Evolutionary conservation across 2,329 filamentous ascomycete species (phyloP).

Genomic region (Ophiostoma tasmaniense): DNA sequence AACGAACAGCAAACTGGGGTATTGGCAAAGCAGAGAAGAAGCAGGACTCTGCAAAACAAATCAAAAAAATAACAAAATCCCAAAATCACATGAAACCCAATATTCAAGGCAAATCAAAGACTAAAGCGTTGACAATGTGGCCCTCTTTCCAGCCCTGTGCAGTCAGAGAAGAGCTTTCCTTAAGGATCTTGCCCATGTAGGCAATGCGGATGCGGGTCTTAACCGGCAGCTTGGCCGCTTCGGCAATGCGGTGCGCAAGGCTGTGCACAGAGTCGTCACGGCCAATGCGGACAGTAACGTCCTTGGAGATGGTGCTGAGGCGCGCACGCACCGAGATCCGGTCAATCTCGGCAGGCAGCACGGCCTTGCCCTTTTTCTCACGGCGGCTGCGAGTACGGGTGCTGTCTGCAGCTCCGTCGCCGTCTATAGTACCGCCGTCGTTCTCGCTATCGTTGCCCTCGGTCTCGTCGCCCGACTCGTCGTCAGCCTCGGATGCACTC

Average conservation of each 20-base stretch:
- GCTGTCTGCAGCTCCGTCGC: not conserved
- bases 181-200: conserved; percentile 74
- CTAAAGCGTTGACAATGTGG: conserved; percentile 68
- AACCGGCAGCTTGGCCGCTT: conserved; percentile 52
- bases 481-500: not conserved
- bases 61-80: not conserved
- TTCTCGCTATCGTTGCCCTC: conserved; percentile 13
- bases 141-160: conserved; percentile 68
- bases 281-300: conserved; percentile 49
- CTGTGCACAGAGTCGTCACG: conserved; percentile 56
- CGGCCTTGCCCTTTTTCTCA: conserved; percentile 47
- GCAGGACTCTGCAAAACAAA: too few species aligned
- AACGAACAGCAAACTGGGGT: not conserved
- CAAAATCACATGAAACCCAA: not conserved
- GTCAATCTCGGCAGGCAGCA: conserved; percentile 29
- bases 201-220: conserved; percentile 59
- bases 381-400: conserved; percentile 24
- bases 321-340: conserved; percentile 51
- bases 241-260: conserved; percentile 53
- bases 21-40: not conserved
- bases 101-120: conserved; percentile 36
- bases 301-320: conserved; percentile 58
- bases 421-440: not conserved
- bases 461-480: conserved; percentile 16
- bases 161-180: conserved; percentile 55